phyloP scores from a whole-genome alignment of 2,329 filamentous ascomycete species.

The Aspergillus sergii region DNA sequence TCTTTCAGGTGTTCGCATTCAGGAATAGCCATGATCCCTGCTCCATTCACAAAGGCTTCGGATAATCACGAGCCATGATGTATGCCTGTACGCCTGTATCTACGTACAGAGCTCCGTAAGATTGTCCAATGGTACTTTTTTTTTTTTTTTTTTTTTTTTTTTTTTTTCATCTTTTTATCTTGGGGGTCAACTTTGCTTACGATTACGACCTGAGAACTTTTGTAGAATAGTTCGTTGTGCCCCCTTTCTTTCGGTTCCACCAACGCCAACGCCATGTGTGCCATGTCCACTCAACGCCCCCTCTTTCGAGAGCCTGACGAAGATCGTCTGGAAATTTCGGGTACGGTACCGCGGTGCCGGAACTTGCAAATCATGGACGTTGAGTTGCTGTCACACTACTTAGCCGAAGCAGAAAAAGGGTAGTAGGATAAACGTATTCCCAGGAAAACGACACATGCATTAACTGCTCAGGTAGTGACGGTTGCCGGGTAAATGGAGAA shows the following conservation, averaged over 20 bases:
- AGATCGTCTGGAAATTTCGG: slow-evolving; percentile 6
- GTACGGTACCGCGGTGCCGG: not conserved
- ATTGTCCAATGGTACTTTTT: not conserved
- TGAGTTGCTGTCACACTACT: not conserved
- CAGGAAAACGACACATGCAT: slow-evolving; percentile 11
- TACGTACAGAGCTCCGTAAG: not conserved
- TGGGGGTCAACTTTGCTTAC: not conserved
- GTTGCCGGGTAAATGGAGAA: slow-evolving; percentile 2
- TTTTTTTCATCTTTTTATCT: not conserved
- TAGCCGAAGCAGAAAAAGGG: not conserved
- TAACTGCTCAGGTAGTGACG: not conserved
- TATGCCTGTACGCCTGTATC: not conserved
- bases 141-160: slow-evolving; percentile 1
- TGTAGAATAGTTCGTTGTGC: not conserved
- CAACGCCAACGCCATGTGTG: not conserved
- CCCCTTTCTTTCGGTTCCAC: slow-evolving; percentile 9
- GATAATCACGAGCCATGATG: not conserved
- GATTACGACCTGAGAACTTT: not conserved
- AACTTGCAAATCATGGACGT: slow-evolving; percentile 1
- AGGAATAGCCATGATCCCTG: slow-evolving; percentile 1
- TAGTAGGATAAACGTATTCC: not conserved
- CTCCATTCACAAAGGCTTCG: not conserved
- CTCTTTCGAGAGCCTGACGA: not conserved
- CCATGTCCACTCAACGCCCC: not conserved
- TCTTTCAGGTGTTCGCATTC: not conserved